Evolutionary conservation across 148 eudicot genomes (phyloP), one percentile per base, ranked within the genome.

Genomic region (Nyssa sinensis): DNA sequence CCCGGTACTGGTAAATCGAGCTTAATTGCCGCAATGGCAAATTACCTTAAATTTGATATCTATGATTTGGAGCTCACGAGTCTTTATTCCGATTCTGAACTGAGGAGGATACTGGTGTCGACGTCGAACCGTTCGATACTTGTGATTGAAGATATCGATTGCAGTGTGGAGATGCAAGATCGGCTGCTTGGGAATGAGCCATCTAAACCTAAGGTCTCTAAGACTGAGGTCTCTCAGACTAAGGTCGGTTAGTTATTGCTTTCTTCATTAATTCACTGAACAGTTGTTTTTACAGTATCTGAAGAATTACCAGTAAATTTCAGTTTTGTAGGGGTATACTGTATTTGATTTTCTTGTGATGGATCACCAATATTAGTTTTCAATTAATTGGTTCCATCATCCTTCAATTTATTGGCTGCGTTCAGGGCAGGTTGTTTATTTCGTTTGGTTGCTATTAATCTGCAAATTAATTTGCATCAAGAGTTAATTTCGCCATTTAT

Each of bases 1-100:
- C 85, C 84, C 11, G 84, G 84, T 1, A 81, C 84, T 3, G 84
- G 84, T 2, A 82, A 82, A 62, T 82, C 84, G 4, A 82, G 81
- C 44, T 71, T 82, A 74, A 66, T 82, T 49, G 84, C 81, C 0
- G 84, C 81, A 0, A 78, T 82, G 64, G 84, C 81, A 4, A 82
- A 82, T 67, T 78, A 73, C 35, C 68, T 81, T 2, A 81, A 72
- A 60, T 82, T 82, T 37, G 85, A 82, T 72, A 63, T 82, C 17
- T 82, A 82, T 53, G 81, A 82, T 57, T 62, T 82, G 81, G 81
- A 82, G 76, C 77, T 82, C 8, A 71, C 73, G 21, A 82, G 69
- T 67, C 28, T 82, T 14, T 10, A 11, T 16, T 57, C 71, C 0
- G 58, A 82, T 49, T 74, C 85, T 9, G 79, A 78, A 21, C 68